Evolutionary conservation across 495 filamentous ascomycete species (phyloP).

Genomic region (Glonium stellatum): DNA sequence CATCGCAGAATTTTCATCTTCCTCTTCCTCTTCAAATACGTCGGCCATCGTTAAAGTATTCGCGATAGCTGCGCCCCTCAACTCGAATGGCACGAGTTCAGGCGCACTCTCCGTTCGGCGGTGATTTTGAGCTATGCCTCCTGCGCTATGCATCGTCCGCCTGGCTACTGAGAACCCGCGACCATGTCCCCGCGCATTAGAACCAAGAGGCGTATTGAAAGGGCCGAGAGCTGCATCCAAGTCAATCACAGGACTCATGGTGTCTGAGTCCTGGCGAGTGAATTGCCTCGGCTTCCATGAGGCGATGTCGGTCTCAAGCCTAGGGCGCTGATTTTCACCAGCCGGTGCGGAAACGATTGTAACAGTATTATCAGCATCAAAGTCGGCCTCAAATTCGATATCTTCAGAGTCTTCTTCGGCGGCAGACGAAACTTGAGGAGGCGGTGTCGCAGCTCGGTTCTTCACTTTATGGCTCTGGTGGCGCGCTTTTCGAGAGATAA

Average conservation of each 20-base stretch:
- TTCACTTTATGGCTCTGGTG: conserved; percentile 23
- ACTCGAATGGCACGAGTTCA: conserved; percentile 77
- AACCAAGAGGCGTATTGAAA: conserved; percentile 61
- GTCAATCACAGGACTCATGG: conserved; percentile 76
- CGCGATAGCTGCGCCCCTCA: conserved; percentile 43
- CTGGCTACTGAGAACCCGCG: conserved; percentile 52
- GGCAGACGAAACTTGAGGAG: conserved; percentile 13
- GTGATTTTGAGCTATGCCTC: conserved; percentile 76
- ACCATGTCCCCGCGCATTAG: conserved; percentile 41
- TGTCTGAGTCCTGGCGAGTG: conserved; percentile 51
- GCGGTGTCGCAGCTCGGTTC: conserved; percentile 16
- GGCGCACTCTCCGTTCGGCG: conserved; percentile 89
- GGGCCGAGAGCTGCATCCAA: conserved; percentile 92
- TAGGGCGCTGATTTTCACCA: conserved; percentile 4
- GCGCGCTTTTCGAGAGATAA: conserved; percentile 57
- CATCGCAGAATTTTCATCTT: conserved; percentile 45
- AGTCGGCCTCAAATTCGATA: conserved; percentile 28
- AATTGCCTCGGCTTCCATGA: conserved; percentile 29
- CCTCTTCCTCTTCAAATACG: conserved; percentile 93
- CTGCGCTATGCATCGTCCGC: conserved; percentile 84
- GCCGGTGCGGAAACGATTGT: conserved; percentile 28
- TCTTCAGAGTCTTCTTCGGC: conserved; percentile 22
- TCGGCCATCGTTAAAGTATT: conserved; percentile 71
- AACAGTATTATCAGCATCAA: conserved; percentile 32
- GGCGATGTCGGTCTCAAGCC: conserved; percentile 21